Conservation (phyloP, 73 alveolate species). For the Paramecium pentaurelia region DNA sequence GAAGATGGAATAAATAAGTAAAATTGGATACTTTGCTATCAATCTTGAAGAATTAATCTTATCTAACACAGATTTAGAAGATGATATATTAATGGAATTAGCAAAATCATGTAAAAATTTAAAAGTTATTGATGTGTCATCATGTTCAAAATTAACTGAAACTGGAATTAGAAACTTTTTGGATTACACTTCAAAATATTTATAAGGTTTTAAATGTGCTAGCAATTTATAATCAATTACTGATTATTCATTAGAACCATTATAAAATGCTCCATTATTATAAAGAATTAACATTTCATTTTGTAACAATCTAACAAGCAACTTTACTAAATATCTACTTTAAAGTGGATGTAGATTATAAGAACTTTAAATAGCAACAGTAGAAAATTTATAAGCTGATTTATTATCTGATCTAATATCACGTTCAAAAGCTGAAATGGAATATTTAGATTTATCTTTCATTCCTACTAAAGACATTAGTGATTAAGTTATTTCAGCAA, state of each 20-base stretch:
- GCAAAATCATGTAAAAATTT: conserved; percentile 51
- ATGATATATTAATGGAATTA: conserved; percentile 55
- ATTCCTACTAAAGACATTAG: conserved; percentile 26
- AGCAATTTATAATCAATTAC: conserved; percentile 36
- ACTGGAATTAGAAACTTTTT: background rate
- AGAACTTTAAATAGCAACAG: conserved; percentile 11
- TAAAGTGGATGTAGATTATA: conserved; percentile 15
- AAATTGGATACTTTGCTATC: conserved; percentile 56
- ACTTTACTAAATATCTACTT: background rate
- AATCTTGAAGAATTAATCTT: conserved; percentile 45
- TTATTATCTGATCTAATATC: background rate
- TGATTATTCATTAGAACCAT: conserved; percentile 38
- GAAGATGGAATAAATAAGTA: conserved; percentile 44
- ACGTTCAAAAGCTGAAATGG: background rate
- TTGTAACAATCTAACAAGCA: background rate
- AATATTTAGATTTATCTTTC: background rate
- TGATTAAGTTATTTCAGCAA: conserved; percentile 15
- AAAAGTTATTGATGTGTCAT: background rate
- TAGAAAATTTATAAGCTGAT: background rate
- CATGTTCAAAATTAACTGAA: background rate
- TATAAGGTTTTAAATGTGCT: conserved; percentile 27
- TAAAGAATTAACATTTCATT: background rate
- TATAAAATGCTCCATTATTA: background rate
- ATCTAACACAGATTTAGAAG: conserved; percentile 47
- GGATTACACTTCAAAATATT: background rate